Base-by-base conservation (phyloP, 2,329 filamentous ascomycete species). In the Colletotrichum chrysophilum region DNA sequence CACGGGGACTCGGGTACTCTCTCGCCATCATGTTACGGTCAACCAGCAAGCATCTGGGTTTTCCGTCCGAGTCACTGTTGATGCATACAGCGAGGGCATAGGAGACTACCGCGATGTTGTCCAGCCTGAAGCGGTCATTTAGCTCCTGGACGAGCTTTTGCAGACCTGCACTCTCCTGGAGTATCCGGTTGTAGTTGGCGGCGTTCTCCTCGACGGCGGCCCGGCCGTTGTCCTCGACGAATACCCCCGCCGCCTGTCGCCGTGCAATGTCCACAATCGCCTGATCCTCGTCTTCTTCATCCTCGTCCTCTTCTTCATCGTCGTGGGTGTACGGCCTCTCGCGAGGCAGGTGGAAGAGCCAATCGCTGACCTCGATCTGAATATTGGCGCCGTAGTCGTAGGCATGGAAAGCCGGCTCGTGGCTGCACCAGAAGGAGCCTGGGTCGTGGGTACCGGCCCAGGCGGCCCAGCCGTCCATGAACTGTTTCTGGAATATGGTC, bases 121-220 rank as follows among this genome's bases (percentile, higher is more conserved):
- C 58, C 7, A 34, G 58, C 7, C n/a, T 7, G 30, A 61, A 61
- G 28, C 58, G 58, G 13, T 28, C 28, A 7, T 34, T 18, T 21
- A 61, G 30, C 58, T 61, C 30, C 13, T 13, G 8, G 7, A 61
- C 10, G 5, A 61, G 58, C 30, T 61, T 61, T 30, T 34, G 58
- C 16, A 65, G 34, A 12, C 38, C 73, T 9, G 78, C 77, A 3
- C 77, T 75, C 3, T 78, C 77, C 13, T 76, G 76, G 30, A 76
- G 75, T 14, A 66, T 78, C 77, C 7, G 55, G 74, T 2, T 78
- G 78, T 12, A 80, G 58, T 80, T 78, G 36, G 79, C 78, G 66
- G 78, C 18, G 26, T 13, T 5, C 13, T 32, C 30, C 8, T 24
- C 12, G 26, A 30, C 28, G 7, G 28, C 28, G 7, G 28, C 28